A percentile compares a stretch with the other conserved stretches of the same genome.
Conservation (phyloP, 805 yeast species). For the Ogataea trehalophila region DNA sequence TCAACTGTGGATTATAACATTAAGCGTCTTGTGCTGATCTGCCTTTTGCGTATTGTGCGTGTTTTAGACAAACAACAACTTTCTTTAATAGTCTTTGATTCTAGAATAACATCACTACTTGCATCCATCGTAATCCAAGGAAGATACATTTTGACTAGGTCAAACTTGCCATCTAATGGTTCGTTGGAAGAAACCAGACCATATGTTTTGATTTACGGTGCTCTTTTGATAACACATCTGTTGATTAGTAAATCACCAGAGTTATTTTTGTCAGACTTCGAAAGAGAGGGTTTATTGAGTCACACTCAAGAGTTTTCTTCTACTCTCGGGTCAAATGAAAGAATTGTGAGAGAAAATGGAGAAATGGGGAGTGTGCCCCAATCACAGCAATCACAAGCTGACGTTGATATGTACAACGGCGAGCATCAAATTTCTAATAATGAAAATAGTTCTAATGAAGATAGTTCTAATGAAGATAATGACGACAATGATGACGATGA, state of each 20-base stretch:
- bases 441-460: neutral
- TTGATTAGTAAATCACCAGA: slow-evolving; percentile 42
- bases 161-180: slow-evolving; percentile 8
- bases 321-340: slow-evolving; percentile 14
- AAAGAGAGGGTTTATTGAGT: slow-evolving; percentile 66
- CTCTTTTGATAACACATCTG: slow-evolving; percentile 42
- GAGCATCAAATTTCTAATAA: neutral
- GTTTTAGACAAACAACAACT: slow-evolving; percentile 33
- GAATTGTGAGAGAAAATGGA: slow-evolving; percentile 8
- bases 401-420: slow-evolving; percentile 4
- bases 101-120: slow-evolving; percentile 43
- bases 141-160: slow-evolving; percentile 25
- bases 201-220: slow-evolving; percentile 43
- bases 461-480: slow-evolving; percentile 13
- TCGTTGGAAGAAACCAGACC: slow-evolving; percentile 23
- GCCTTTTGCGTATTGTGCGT: slow-evolving; percentile 47
- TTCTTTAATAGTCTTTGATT: slow-evolving; percentile 27
- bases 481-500: slow-evolving; percentile 18
- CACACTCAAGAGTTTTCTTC: slow-evolving; percentile 39
- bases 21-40: slow-evolving; percentile 51
- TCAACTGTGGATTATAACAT: slow-evolving; percentile 67
- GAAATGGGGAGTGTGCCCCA: neutral
- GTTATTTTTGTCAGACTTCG: slow-evolving; percentile 44
- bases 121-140: slow-evolving; percentile 61
- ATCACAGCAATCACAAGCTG: slow-evolving; percentile 1